These are phyloP conservation scores for Picochlorum sp. DNA, from an alignment of 139 green algal species.

Conservation along the genomic window DNA sequence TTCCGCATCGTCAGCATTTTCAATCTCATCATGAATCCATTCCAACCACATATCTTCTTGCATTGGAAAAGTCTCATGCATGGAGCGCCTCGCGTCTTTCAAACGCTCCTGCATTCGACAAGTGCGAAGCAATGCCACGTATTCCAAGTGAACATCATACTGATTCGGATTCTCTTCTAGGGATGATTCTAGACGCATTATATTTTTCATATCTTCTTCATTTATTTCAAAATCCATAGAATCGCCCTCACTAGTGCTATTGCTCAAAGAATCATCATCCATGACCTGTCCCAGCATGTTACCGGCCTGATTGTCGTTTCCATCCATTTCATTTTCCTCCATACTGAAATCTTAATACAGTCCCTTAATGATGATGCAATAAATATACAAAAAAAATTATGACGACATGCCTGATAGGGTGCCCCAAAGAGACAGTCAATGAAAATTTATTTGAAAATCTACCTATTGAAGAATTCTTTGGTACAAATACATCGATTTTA, in stretches of 20 bases:
- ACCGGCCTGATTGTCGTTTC: too few species aligned
- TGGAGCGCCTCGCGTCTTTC: conserved; percentile 36
- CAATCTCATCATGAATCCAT: conserved; percentile 69
- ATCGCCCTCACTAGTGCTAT: conserved; percentile 16
- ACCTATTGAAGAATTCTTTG: too few species aligned
- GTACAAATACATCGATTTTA: too few species aligned
- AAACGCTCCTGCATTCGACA: conserved; percentile 42
- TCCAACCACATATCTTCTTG: conserved; percentile 64
- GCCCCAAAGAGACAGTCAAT: too few species aligned
- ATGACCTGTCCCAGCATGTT: too few species aligned
- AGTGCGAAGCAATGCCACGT: conserved; percentile 45
- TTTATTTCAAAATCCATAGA: conserved; percentile 32
- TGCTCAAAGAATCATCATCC: background rate
- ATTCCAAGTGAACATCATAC: conserved; percentile 57
- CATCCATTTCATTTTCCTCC: too few species aligned
- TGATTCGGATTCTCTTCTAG: conserved; percentile 42
- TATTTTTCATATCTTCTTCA: conserved; percentile 28
- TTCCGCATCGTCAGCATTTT: conserved; percentile 6
- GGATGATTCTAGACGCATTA: conserved; percentile 49
- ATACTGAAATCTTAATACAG: too few species aligned
- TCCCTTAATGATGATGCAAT: too few species aligned
- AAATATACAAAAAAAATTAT: too few species aligned
- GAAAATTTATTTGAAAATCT: too few species aligned
- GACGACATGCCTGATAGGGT: too few species aligned
- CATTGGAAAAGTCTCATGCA: conserved; percentile 62